Evolutionary conservation across 23 red algal species (phyloP).

Genomic region (Gracilaria gracilis): DNA sequence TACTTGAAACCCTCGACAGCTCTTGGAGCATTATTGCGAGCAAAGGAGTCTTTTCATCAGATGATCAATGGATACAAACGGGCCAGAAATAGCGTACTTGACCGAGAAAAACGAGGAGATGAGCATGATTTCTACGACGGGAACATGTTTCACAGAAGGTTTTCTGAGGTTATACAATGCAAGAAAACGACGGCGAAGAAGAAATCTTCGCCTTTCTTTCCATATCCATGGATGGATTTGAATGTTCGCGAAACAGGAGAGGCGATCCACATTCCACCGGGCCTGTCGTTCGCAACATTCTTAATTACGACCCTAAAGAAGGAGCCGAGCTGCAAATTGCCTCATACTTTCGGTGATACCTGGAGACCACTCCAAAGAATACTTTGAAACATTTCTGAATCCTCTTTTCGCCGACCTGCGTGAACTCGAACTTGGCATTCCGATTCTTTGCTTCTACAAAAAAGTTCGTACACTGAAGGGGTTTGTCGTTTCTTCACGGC

Average conservation of each 20-base stretch:
- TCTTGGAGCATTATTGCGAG: background rate
- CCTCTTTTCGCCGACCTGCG: background rate
- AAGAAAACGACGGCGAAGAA: background rate
- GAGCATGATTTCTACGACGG: background rate
- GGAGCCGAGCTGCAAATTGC: background rate
- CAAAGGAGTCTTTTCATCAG: background rate
- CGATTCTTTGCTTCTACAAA: background rate
- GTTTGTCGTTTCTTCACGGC: background rate
- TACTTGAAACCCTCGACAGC: background rate
- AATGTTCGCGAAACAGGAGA: background rate
- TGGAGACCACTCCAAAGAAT: background rate
- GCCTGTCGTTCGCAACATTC: background rate
- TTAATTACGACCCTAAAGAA: background rate
- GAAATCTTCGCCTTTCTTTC: background rate
- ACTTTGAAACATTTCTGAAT: conserved; percentile 22
- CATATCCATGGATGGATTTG: background rate
- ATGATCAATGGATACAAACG: background rate
- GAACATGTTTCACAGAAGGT: background rate
- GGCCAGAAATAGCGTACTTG: background rate
- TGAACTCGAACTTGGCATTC: background rate
- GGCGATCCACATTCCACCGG: background rate
- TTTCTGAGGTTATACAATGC: background rate
- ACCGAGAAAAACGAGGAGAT: background rate
- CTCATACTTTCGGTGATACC: background rate
- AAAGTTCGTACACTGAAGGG: background rate